These are phyloP conservation scores for Coleophoma eucalyptorum DNA, from an alignment of 2,329 filamentous ascomycete species.

Conservation along the genomic window DNA sequence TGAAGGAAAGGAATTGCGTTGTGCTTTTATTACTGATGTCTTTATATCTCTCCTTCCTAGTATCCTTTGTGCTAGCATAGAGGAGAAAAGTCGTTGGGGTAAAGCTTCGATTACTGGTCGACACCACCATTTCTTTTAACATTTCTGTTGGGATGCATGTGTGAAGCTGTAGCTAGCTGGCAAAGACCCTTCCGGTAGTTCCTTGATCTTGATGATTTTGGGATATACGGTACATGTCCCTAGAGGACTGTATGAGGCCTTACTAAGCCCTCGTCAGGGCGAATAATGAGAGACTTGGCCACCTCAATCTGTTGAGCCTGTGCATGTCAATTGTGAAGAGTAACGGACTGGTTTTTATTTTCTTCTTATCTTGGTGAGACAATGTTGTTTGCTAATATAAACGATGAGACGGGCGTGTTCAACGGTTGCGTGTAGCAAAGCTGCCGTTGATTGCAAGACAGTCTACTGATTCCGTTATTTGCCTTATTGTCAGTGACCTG, in stretches of 20 bases:
- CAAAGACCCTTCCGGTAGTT: constrained; percentile 13
- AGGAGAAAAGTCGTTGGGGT: constrained; percentile 4
- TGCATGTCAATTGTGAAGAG: too few relatives aligned
- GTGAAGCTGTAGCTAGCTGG: constrained; percentile 22
- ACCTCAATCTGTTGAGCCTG: constrained; percentile 24
- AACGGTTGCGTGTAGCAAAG: too few relatives aligned
- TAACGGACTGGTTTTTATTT: too few relatives aligned
- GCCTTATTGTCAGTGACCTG: too few relatives aligned
- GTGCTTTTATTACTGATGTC: constrained; percentile 18
- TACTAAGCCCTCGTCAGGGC: constrained; percentile 25
- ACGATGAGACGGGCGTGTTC: too few relatives aligned
- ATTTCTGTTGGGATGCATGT: constrained; percentile 29
- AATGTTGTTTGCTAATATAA: too few relatives aligned
- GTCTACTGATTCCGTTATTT: too few relatives aligned
- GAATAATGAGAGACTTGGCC: constrained; percentile 31
- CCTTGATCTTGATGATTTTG: constrained; percentile 28
- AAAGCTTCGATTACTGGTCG: constrained; percentile 22
- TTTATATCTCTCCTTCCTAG: constrained; percentile 7
- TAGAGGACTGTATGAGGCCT: constrained; percentile 20
- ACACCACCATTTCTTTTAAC: constrained; percentile 24
- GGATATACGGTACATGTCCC: constrained; percentile 13
- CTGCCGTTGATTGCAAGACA: too few relatives aligned
- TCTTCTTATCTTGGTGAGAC: too few relatives aligned
- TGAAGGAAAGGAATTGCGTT: constrained; percentile 27
- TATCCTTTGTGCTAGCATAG: too few relatives aligned